Percentiles rank a stretch among this genome's conserved stretches.
Conservation (phyloP, 345 rosid genomes). For the Garcia nutans region DNA sequence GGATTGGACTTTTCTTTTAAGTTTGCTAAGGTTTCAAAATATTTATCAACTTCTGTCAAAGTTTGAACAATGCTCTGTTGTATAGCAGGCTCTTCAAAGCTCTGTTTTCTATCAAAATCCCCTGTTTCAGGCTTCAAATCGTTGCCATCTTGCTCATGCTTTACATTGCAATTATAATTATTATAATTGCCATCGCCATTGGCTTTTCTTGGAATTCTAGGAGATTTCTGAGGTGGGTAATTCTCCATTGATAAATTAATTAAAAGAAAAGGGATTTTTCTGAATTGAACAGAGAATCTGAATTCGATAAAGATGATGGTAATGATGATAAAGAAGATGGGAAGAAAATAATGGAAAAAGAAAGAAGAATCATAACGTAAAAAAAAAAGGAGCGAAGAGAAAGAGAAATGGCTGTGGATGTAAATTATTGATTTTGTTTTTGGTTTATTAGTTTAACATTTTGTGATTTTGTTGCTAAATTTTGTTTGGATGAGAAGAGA, state of each 20-base stretch:
- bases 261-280: background rate
- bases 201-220: conserved; percentile 22
- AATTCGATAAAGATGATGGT: background rate
- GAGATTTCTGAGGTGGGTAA: conserved; percentile 28
- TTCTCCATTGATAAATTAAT: conserved; percentile 15
- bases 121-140: background rate
- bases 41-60: conserved; percentile 48
- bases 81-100: background rate
- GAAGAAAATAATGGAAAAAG: background rate
- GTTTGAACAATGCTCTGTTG: conserved; percentile 24
- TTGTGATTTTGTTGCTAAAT: conserved; percentile 10
- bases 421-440: conserved; percentile 3
- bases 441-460: background rate
- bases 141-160: conserved; percentile 8
- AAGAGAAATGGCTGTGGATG: conserved; percentile 19
- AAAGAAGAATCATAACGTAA: conserved; percentile 18
- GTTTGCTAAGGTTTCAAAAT: conserved; percentile 29
- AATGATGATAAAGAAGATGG: too few relatives aligned
- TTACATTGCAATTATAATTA: background rate
- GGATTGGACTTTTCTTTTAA: conserved; percentile 5
- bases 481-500: conserved; percentile 22
- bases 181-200: background rate
- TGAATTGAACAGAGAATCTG: background rate
- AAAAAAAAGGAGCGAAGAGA: background rate
- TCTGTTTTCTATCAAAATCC: background rate